Conservation (phyloP, 371 early-diverging fungal species). For the Encephalitozoon romaleae region DNA sequence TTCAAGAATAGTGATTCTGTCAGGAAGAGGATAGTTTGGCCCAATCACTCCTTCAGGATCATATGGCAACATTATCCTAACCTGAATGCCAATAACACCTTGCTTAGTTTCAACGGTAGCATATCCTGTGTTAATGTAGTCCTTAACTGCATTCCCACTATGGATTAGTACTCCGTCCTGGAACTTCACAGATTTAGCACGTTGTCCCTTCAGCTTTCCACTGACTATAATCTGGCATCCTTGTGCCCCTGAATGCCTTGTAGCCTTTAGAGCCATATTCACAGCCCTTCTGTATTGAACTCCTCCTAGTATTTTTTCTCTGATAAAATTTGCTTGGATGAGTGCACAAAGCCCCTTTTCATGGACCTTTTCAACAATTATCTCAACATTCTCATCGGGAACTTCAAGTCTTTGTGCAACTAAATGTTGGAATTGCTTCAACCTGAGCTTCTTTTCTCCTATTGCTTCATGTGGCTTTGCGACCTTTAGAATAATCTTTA, state of each 20-base stretch:
- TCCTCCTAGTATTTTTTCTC: slow-evolving; percentile 87
- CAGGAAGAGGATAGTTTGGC: slow-evolving; percentile 87
- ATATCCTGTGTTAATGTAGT: slow-evolving; percentile 88
- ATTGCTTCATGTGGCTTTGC: slow-evolving; percentile 91
- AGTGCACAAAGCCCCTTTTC: slow-evolving; percentile 95
- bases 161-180: slow-evolving; percentile 86
- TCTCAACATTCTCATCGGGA: slow-evolving; percentile 86
- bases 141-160: slow-evolving; percentile 89
- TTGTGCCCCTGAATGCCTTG: slow-evolving; percentile 98
- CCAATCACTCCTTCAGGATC: slow-evolving; percentile 89
- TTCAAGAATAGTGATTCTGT: slow-evolving; percentile 83
- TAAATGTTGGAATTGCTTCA: slow-evolving; percentile 89
- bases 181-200: slow-evolving; percentile 99
- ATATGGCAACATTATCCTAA: slow-evolving; percentile 94
- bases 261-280: slow-evolving; percentile 92
- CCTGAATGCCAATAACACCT: slow-evolving; percentile 96
- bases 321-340: slow-evolving; percentile 93
- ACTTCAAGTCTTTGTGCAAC: slow-evolving; percentile 96
- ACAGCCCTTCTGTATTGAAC: slow-evolving; percentile 84
- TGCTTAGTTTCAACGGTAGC: slow-evolving; percentile 96
- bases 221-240: slow-evolving; percentile 97
- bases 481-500: slow-evolving; percentile 96
- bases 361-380: slow-evolving; percentile 92
- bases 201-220: slow-evolving; percentile 98
- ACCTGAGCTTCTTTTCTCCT: slow-evolving; percentile 93